Conservation (phyloP, 495 filamentous ascomycete species). For the Astrocystis sublimbata region DNA sequence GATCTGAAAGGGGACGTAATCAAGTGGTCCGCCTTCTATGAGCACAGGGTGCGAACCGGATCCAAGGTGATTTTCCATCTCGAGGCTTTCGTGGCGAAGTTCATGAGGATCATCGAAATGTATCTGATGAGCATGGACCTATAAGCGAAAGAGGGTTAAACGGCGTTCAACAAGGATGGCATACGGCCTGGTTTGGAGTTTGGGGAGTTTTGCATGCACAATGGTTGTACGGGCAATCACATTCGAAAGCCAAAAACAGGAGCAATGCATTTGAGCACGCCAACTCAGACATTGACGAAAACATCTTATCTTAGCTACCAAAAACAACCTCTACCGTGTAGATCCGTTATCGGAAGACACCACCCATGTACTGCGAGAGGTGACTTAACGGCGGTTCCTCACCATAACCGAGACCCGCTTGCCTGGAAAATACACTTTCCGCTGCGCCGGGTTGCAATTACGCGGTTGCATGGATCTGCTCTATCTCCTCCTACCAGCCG, state of each 20-base stretch:
- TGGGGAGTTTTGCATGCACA: slow-evolving; percentile 9
- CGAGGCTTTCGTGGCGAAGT: slow-evolving; percentile 97
- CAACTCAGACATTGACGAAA: background rate
- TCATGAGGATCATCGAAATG: slow-evolving; percentile 94
- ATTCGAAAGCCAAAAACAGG: background rate
- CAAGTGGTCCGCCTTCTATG: slow-evolving; percentile 94
- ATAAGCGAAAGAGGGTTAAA: slow-evolving; percentile 23
- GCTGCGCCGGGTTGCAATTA: background rate
- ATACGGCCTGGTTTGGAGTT: slow-evolving; percentile 8
- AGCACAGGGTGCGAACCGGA: slow-evolving; percentile 87
- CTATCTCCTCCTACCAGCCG: background rate
- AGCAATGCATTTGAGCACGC: background rate
- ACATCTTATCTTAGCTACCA: background rate
- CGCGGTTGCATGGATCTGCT: background rate
- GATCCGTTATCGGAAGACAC: slow-evolving; percentile 14
- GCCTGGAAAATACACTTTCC: background rate
- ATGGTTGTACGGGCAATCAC: slow-evolving; percentile 5
- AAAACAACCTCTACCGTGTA: background rate
- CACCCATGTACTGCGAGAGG: background rate
- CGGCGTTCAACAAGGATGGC: background rate
- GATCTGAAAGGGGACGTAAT: slow-evolving; percentile 87
- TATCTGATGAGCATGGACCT: slow-evolving; percentile 88
- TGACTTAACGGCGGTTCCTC: background rate
- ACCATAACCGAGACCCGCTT: slow-evolving; percentile 14
- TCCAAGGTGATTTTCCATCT: slow-evolving; percentile 97